Evolutionary conservation across 2,329 filamentous ascomycete species (phyloP), one percentile per base, ranked within the genome.

Genomic region (Ceratocystis papillata): DNA sequence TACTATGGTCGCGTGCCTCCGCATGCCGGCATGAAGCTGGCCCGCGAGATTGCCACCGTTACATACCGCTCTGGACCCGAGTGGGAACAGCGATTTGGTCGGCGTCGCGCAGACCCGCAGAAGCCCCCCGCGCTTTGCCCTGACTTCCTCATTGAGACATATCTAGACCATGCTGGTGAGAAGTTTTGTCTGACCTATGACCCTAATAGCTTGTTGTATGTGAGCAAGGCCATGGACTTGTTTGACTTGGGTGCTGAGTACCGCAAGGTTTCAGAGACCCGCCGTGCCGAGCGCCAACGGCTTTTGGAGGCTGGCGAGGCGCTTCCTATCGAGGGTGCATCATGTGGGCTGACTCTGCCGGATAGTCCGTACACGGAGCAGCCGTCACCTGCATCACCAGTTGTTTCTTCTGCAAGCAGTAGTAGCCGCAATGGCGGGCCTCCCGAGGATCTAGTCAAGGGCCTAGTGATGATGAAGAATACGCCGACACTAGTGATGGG

Each of bases 141-240:
- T 0, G 94, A 99, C 74, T 99, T 97, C 73, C 80, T 99, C 28
- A 96, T 99, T 70, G 94, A 99, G 77, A 99, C 94, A 0, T 99
- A 99, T 73, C 83, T 99, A 20, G 94, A 99, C 75, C 94, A 99
- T 72, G 94, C 94, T 0, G 94, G 94, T 22, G 94, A 99, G 78
- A 99, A 99, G 76, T 99, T 96, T 79, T 96, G 91, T 73, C 81
- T 99, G 30, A 92, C 94, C 69, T 97, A 97, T 74, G 94, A 99
- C 72, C 86, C 94, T 30, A 99, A 99, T 76, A 96, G 91, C 73
- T 78, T 97, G 48, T 80, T 99, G 1, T 99, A 99, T 75, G 90
- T 99, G 66, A 96, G 90, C 75, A 99, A 99, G 77, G 94, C 94
- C 4, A 99, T 99, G 94, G 94, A 99, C 73, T 80, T 99, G 12